These are phyloP conservation scores for Wickerhamiella brachini DNA, from an alignment of 805 yeast genomes.

Conservation along the genomic window DNA sequence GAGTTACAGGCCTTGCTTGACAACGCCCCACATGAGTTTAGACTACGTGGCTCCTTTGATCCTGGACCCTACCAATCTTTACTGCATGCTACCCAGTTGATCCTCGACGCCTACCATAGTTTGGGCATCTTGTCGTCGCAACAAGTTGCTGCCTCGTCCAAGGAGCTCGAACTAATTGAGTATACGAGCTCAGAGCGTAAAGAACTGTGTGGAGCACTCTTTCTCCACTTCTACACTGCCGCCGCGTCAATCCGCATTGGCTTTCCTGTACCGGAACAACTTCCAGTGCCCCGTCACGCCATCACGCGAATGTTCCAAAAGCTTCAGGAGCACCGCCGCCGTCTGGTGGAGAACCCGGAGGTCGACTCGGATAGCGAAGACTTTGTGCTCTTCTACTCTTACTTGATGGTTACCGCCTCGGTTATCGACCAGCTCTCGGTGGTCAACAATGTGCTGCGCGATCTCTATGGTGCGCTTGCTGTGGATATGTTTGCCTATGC, in stretches of 20 bases:
- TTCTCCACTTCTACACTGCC: slow-evolving; percentile 50
- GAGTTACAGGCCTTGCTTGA: slow-evolving; percentile 47
- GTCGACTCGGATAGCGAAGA: slow-evolving; percentile 39
- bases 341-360: not conserved
- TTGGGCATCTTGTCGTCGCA: slow-evolving; percentile 53
- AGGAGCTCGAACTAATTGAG: slow-evolving; percentile 43
- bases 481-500: slow-evolving; percentile 39
- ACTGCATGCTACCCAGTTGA: slow-evolving; percentile 42
- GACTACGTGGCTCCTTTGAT: slow-evolving; percentile 66
- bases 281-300: slow-evolving; percentile 67
- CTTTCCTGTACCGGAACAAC: slow-evolving; percentile 61
- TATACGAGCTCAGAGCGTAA: slow-evolving; percentile 38
- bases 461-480: slow-evolving; percentile 50
- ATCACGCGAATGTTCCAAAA: slow-evolving; percentile 55
- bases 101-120: slow-evolving; percentile 64
- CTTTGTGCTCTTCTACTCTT: slow-evolving; percentile 63
- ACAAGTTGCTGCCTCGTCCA: slow-evolving; percentile 38
- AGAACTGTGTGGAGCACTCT: slow-evolving; percentile 60
- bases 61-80: slow-evolving; percentile 35
- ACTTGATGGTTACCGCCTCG: slow-evolving; percentile 55
- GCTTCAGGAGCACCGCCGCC: slow-evolving; percentile 40
- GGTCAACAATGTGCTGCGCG: slow-evolving; percentile 40
- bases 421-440: slow-evolving; percentile 51
- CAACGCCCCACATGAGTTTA: slow-evolving; percentile 63
- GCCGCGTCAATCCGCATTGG: slow-evolving; percentile 62